phyloP scores from a whole-genome alignment of 805 yeast genomes.

The Nakazawaea peltata region DNA sequence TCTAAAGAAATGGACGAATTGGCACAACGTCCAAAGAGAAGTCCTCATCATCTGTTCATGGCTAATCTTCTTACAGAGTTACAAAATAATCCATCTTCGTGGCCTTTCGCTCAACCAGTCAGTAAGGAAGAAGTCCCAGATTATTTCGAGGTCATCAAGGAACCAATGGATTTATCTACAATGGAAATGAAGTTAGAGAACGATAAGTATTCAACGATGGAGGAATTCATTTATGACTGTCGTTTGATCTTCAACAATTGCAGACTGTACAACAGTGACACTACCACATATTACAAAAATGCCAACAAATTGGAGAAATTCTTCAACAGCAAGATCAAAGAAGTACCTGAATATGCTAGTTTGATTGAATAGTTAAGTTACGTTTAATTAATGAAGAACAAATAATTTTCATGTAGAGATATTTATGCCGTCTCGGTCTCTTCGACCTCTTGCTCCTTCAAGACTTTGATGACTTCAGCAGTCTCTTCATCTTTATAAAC shows the following conservation, averaged over 20 bases:
- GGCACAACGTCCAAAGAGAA: conserved; percentile 89
- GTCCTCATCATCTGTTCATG: conserved; percentile 93
- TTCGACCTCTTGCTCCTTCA: conserved; percentile 63
- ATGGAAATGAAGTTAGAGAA: conserved; percentile 92
- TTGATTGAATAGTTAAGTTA: conserved; percentile 48
- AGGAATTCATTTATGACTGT: conserved; percentile 85
- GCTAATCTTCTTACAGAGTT: conserved; percentile 79
- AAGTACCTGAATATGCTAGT: conserved; percentile 87
- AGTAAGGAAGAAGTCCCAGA: conserved; percentile 92
- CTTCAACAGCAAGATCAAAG: conserved; percentile 72
- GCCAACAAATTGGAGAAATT: conserved; percentile 93
- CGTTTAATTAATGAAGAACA: too few species aligned
- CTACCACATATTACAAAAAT: conserved; percentile 90
- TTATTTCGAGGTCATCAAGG: conserved; percentile 91
- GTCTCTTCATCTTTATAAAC: conserved; percentile 80
- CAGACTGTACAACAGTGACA: conserved; percentile 85
- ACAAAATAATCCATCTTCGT: conserved; percentile 92
- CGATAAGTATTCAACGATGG: conserved; percentile 85
- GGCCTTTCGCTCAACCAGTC: conserved; percentile 96
- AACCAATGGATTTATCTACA: conserved; percentile 95
- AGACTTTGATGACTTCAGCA: conserved; percentile 66
- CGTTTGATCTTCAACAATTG: conserved; percentile 84
- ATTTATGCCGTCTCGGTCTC: conserved; percentile 14
- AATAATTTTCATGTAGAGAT: neutral
- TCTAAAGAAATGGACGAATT: conserved; percentile 96